Evolutionary conservation across 805 yeast species (phyloP).

Genomic region (Isabelozyma rhagii): DNA sequence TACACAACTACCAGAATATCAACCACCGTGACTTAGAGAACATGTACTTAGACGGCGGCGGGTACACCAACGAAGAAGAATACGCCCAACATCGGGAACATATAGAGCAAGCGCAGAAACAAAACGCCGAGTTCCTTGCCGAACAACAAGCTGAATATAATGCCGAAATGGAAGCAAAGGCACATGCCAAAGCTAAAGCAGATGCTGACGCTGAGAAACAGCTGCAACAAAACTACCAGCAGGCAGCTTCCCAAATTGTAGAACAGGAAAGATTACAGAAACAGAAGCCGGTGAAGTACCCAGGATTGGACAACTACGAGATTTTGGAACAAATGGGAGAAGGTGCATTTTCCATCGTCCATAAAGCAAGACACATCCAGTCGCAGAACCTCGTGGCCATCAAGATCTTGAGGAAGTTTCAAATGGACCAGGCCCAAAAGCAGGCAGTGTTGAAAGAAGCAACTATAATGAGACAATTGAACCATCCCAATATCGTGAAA

Average conservation of each 20-base stretch:
- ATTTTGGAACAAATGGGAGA: slow-evolving; percentile 62
- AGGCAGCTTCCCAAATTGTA: slow-evolving; percentile 32
- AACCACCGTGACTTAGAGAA: not conserved
- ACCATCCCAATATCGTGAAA: slow-evolving; percentile 61
- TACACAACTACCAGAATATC: not conserved
- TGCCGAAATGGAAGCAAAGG: not conserved
- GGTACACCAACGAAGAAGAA: not conserved
- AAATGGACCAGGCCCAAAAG: slow-evolving; percentile 58
- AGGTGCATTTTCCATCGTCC: slow-evolving; percentile 79
- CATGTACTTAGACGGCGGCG: not conserved
- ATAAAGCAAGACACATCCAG: slow-evolving; percentile 47
- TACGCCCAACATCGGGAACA: not conserved
- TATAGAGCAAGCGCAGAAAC: not conserved
- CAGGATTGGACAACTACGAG: slow-evolving; percentile 40
- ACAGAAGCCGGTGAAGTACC: slow-evolving; percentile 23
- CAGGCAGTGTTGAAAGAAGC: slow-evolving; percentile 79
- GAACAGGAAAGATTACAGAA: slow-evolving; percentile 28
- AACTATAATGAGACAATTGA: slow-evolving; percentile 64
- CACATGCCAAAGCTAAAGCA: not conserved
- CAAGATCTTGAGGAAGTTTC: slow-evolving; percentile 64
- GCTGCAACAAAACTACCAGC: slow-evolving; percentile 13
- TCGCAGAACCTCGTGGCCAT: slow-evolving; percentile 47
- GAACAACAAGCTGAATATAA: not conserved
- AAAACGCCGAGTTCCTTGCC: not conserved
- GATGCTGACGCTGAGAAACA: not conserved